Base-by-base conservation (phyloP, 108 stramenopile species). In the Conticribra guillardii region DNA sequence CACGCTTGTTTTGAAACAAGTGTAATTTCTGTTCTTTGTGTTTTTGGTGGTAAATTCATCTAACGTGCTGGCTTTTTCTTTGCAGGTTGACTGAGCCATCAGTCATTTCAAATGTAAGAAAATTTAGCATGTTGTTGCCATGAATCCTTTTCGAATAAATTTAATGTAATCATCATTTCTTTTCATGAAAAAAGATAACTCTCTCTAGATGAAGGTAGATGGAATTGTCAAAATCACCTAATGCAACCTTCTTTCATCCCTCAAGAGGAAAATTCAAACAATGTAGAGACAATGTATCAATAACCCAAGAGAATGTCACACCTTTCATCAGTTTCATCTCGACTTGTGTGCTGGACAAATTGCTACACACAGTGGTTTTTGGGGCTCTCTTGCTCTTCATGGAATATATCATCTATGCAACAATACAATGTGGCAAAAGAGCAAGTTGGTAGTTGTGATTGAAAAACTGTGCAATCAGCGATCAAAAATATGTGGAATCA, bases 361-460 rank as follows among this genome's bases (percentile, higher is more conserved):
- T 81, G 80, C 64, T 81, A 81, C 56, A 73, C 64, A 0, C 69
- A 73, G 48, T 81, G 75, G 75, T 81, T 77, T 53, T 71, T 70
- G 1, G 80, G 76, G 4, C 26, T 77, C 9, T 63, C 44, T 17
- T 76, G 80, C 44, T 64, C 75, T n/a, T 30, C 29, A 31, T 63
- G 51, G 58, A 56, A 72, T 19, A 71, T 63, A 28, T 41, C 80
- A 24, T 41, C 27, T 4, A 34, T 54, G 18, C 29, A 73, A 47
- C 76, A 73, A 60, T 73, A 72, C 34, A 14, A 33, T 2, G 65
- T 76, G 18, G 80, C 75, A n/a, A 71, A 53, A 50, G 23, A 51
- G 33, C 61, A 55, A 44, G 56, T 81, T 81, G 26, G 65, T 81
- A 27, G 49, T 81, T 18, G 70, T 77, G 4, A 49, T 81, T 18